Percentiles rank a stretch among this genome's conserved stretches.
Evolutionary conservation across 139 green algal genomes (phyloP).

Genomic region (Coelastrella sp.): DNA sequence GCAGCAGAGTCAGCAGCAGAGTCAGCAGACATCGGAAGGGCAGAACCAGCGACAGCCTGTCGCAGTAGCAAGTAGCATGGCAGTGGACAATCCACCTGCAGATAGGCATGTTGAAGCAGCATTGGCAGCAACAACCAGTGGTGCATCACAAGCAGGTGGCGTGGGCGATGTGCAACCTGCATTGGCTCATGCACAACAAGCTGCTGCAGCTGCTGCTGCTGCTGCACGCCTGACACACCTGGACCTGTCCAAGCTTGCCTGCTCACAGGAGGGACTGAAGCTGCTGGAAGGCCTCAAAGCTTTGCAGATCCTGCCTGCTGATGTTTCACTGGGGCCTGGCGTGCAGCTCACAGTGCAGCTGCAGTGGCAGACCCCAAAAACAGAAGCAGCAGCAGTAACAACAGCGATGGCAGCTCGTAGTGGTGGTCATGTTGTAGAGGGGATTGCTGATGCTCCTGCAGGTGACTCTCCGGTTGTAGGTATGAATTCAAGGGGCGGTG

Average conservation of each 20-base stretch:
- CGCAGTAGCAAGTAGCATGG: neutral
- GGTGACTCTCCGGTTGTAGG: neutral
- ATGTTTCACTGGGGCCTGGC: neutral
- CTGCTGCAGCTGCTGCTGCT: neutral
- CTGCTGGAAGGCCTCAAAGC: slow-evolving; percentile 11
- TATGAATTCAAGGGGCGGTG: neutral
- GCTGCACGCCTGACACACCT: slow-evolving; percentile 6
- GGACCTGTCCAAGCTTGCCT: neutral
- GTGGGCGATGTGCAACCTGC: too few relatives aligned
- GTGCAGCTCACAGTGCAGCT: slow-evolving; percentile 23
- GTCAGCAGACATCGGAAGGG: neutral
- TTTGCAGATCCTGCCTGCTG: slow-evolving; percentile 9
- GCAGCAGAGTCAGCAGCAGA: slow-evolving; percentile 1
- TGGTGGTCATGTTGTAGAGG: neutral
- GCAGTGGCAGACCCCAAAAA: neutral
- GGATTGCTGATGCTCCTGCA: neutral
- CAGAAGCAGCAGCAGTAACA: neutral
- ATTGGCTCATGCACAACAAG: too few relatives aligned
- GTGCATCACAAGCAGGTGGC: neutral
- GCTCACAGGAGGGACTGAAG: neutral
- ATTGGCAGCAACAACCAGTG: neutral
- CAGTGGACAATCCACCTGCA: neutral
- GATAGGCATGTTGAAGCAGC: neutral
- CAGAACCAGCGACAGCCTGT: neutral
- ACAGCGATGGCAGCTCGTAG: neutral